Conservation (phyloP, 2,329 filamentous ascomycete species). For the Penicillium sp. region DNA sequence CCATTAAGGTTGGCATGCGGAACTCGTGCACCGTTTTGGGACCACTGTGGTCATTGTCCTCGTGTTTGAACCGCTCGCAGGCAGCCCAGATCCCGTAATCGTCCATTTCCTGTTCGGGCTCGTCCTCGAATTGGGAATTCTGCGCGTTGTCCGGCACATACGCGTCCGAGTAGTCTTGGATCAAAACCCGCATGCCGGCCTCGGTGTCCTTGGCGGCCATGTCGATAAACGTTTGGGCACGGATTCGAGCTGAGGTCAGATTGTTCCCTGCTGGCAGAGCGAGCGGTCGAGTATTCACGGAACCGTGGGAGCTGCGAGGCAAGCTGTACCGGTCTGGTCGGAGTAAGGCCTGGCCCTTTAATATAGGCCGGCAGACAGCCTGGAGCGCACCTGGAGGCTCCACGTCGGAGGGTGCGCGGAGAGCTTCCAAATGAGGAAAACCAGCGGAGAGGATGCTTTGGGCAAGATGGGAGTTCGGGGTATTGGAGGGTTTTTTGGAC, state of each 20-base stretch:
- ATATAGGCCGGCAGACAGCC: slow-evolving; percentile 42
- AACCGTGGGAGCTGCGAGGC: slow-evolving; percentile 44
- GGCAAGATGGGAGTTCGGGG: slow-evolving; percentile 44
- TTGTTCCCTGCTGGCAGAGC: slow-evolving; percentile 45
- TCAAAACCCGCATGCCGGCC: slow-evolving; percentile 39
- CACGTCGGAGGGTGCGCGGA: slow-evolving; percentile 46
- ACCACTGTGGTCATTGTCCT: slow-evolving; percentile 24
- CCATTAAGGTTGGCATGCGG: slow-evolving; percentile 44
- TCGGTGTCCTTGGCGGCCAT: slow-evolving; percentile 43
- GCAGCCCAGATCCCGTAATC: slow-evolving; percentile 32
- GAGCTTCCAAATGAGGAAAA: slow-evolving; percentile 40
- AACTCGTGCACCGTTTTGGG: slow-evolving; percentile 42
- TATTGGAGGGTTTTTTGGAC: slow-evolving; percentile 32
- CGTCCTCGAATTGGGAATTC: slow-evolving; percentile 29
- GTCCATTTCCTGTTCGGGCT: slow-evolving; percentile 35
- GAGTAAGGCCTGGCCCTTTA: slow-evolving; percentile 39
- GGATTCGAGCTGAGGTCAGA: slow-evolving; percentile 44
- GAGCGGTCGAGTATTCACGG: slow-evolving; percentile 40
- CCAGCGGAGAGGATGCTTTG: slow-evolving; percentile 45
- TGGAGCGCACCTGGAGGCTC: slow-evolving; percentile 45
- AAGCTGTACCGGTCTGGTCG: slow-evolving; percentile 42
- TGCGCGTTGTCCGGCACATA: slow-evolving; percentile 37
- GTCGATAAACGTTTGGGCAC: slow-evolving; percentile 47
- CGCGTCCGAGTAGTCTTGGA: slow-evolving; percentile 43
- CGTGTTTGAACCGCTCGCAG: slow-evolving; percentile 22